Evolutionary conservation across 768 basidiomycete genomes (phyloP).

Genomic region (Phanerodontia chrysosporium): DNA sequence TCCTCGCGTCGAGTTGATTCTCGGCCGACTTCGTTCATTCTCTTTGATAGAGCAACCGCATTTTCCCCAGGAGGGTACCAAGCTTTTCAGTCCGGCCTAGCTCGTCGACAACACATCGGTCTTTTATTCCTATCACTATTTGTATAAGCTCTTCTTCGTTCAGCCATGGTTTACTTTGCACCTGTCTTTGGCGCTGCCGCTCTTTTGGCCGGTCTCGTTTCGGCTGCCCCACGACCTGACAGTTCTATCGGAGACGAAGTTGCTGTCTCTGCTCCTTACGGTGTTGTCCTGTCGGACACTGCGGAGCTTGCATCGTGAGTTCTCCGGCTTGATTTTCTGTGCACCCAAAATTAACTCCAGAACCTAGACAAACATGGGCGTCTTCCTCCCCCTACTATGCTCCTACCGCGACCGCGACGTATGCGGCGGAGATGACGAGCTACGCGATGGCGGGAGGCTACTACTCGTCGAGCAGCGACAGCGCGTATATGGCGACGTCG

Average conservation of each 20-base stretch:
- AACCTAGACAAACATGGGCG: background rate
- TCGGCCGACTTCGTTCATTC: slow-evolving; percentile 58
- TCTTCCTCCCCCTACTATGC: slow-evolving; percentile 3
- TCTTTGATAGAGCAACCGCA: slow-evolving; percentile 64
- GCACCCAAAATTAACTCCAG: slow-evolving; percentile 8
- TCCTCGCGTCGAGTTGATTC: slow-evolving; percentile 59
- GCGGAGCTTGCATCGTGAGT: slow-evolving; percentile 34
- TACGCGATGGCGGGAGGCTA: background rate
- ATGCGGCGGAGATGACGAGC: background rate
- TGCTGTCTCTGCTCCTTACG: slow-evolving; percentile 45
- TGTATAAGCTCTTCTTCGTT: slow-evolving; percentile 5
- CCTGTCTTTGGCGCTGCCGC: slow-evolving; percentile 51
- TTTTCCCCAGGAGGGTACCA: slow-evolving; percentile 58
- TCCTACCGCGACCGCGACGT: slow-evolving; percentile 1
- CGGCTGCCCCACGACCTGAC: slow-evolving; percentile 45
- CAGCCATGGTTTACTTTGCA: slow-evolving; percentile 59
- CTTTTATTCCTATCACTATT: slow-evolving; percentile 28
- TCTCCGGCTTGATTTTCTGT: background rate
- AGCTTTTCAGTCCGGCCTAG: slow-evolving; percentile 35
- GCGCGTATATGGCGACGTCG: background rate
- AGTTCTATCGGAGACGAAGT: slow-evolving; percentile 29
- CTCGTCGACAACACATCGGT: slow-evolving; percentile 45
- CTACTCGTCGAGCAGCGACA: background rate
- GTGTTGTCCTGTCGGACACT: slow-evolving; percentile 40
- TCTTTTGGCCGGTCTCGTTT: slow-evolving; percentile 47